phyloP scores from a whole-genome alignment of 371 early-diverging fungal genomes.

The Saksenaea oblongispora region DNA sequence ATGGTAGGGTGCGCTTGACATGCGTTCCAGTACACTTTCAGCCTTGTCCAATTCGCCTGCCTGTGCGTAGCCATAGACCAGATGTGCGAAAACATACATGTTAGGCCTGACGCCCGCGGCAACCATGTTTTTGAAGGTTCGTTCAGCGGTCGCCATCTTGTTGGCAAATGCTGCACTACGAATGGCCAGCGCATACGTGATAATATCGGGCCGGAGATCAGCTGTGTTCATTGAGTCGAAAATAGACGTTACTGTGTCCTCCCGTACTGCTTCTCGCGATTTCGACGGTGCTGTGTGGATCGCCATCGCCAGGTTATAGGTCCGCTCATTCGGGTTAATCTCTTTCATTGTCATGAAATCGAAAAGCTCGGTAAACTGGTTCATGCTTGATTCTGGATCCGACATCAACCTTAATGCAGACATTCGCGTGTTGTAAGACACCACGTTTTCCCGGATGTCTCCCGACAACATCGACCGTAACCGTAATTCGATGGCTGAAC shows the following conservation, averaged over 20 bases:
- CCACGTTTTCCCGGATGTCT: constrained; percentile 12
- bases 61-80: constrained; percentile 35
- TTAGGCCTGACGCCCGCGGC: constrained; percentile 35
- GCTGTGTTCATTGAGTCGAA: constrained; percentile 14
- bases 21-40: constrained; percentile 17
- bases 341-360: background rate
- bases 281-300: constrained; percentile 26
- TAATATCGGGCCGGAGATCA: constrained; percentile 24
- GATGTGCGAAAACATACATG: constrained; percentile 36
- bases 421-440: constrained; percentile 18
- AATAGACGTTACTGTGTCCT: background rate
- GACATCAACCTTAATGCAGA: constrained; percentile 5
- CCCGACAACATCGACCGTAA: constrained; percentile 15
- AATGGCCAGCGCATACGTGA: constrained; percentile 34
- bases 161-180: constrained; percentile 33
- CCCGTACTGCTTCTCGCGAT: background rate
- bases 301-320: constrained; percentile 36
- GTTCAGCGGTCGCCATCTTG: constrained; percentile 36
- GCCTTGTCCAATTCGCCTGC: constrained; percentile 34
- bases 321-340: constrained; percentile 19
- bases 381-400: background rate
- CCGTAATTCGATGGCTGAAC: constrained; percentile 14
- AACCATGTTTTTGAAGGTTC: constrained; percentile 30
- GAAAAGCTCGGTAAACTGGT: background rate
- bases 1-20: constrained; percentile 22